Evolutionary conservation across 208 protist species (phyloP), one percentile per base, ranked within the genome.

Genomic region (Leishmania mexicana): DNA sequence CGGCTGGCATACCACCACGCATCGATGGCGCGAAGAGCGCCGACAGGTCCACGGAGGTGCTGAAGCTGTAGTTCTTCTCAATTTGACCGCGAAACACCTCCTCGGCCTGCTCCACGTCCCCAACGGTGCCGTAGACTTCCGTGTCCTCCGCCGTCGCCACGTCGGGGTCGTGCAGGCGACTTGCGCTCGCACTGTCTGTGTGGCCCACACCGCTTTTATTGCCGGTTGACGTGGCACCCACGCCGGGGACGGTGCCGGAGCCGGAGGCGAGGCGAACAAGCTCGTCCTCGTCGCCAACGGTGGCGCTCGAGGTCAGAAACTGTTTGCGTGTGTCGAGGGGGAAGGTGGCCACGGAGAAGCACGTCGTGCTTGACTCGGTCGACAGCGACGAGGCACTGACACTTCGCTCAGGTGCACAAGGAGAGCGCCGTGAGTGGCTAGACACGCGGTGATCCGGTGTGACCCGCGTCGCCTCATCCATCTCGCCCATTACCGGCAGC

Each of bases 21-120:
- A 45, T 47, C 75, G 75, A 47, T 13, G 76, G 76, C 2, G 79
- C 83, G 40, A 83, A 89, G 28, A 84, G 65, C 53, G 38, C 28
- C 31, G 74, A 84, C 11, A 87, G 15, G 40, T 85, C 86, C 10
- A 84, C 77, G 6, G 83, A 73, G 8, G 90, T 96, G 82, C 89
- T 94, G 83, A 94, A 94, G 82, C 76, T 85, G 87, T 97, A 97
- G 79, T 96, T 91, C 31, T 88, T 88, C 67, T 95, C 92, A 80
- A 97, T 97, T 73, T 97, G 94, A 35, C 76, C 83, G n/a, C 94
- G 92, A 77, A 91, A 97, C 45, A 92, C 88, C 35, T 84, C 82
- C 80, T 97, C 92, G 8, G 93, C 94, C 49, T 85, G 83, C 73
- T 90, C 87, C 13, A 97, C 81, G 3, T 93, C 88, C 72, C 88